Percentiles rank a stretch among this genome's conserved stretches.
phyloP scores from a whole-genome alignment of 306 rosid genomes.

The Castanopsis chinensis region DNA sequence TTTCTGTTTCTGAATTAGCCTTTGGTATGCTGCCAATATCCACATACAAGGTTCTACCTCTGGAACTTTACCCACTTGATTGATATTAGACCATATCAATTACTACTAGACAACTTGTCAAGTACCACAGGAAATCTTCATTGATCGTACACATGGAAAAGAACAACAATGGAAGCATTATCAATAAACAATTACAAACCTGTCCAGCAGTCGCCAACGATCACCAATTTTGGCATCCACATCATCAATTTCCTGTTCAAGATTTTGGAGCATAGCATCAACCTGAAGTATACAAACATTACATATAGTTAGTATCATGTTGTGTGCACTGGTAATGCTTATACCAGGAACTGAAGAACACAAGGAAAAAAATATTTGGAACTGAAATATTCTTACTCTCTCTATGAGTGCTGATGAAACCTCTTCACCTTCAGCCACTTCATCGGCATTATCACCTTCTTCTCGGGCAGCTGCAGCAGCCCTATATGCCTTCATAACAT shows the following conservation, averaged over 20 bases:
- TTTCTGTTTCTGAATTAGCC: no score
- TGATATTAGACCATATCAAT: no score
- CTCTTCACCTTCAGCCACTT: constrained; percentile 46
- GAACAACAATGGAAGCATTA: background rate
- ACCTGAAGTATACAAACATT: constrained; percentile 53
- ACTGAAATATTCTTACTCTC: constrained; percentile 44
- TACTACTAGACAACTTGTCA: no score
- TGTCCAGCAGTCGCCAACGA: constrained; percentile 78
- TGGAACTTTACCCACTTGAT: no score
- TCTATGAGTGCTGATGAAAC: constrained; percentile 86
- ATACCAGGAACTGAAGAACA: background rate
- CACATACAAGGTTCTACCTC: no score
- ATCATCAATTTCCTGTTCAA: constrained; percentile 93
- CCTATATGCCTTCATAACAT: constrained; percentile 78
- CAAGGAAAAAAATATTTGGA: constrained; percentile 6
- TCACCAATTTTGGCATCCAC: constrained; percentile 96
- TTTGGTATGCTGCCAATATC: no score
- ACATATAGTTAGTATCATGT: background rate
- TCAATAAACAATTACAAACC: constrained; percentile 41
- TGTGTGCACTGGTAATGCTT: background rate
- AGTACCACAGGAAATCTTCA: background rate
- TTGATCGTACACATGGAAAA: background rate
- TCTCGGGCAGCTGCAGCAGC: constrained; percentile 91
- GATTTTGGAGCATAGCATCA: constrained; percentile 90
- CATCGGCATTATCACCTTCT: constrained; percentile 50